These are phyloP conservation scores for Aspergillus viridinutans DNA, from an alignment of 2,329 filamentous ascomycete species.

Conservation along the genomic window DNA sequence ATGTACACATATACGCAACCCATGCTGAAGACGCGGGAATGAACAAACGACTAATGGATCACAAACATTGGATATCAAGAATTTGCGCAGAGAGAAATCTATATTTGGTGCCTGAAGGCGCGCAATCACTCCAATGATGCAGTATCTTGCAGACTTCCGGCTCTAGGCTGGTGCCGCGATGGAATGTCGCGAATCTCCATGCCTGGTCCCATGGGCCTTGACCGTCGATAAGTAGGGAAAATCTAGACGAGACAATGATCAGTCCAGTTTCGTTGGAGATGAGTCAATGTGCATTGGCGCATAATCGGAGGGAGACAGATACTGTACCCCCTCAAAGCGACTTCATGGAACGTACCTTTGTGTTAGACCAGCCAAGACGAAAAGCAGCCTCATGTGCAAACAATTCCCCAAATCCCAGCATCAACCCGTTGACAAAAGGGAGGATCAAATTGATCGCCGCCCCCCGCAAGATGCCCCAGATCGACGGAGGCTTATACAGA, in stretches of 20 bases:
- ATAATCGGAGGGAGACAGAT: not conserved
- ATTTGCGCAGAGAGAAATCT: not conserved
- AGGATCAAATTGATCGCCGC: conserved; percentile 93
- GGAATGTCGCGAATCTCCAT: conserved; percentile 72
- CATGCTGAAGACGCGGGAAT: conserved; percentile 7
- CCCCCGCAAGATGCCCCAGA: conserved; percentile 80
- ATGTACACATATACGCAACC: conserved; percentile 31
- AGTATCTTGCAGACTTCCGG: conserved; percentile 59
- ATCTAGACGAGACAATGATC: conserved; percentile 38
- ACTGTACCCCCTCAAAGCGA: not conserved
- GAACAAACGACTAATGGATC: not conserved
- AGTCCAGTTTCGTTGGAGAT: not conserved
- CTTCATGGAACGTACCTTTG: conserved; percentile 64
- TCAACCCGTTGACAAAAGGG: conserved; percentile 95
- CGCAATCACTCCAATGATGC: conserved; percentile 60
- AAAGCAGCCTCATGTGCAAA: conserved; percentile 96
- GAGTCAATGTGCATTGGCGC: not conserved
- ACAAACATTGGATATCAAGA: not conserved
- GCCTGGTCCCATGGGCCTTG: conserved; percentile 70
- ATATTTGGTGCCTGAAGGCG: conserved; percentile 6
- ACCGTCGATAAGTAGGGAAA: conserved; percentile 58
- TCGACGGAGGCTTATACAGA: conserved; percentile 81
- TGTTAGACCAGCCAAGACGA: conserved; percentile 85
- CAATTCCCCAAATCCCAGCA: conserved; percentile 95
- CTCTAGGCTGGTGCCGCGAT: conserved; percentile 48